phyloP scores from a whole-genome alignment of 306 rosid species.

The Trifolium fragiferum region DNA sequence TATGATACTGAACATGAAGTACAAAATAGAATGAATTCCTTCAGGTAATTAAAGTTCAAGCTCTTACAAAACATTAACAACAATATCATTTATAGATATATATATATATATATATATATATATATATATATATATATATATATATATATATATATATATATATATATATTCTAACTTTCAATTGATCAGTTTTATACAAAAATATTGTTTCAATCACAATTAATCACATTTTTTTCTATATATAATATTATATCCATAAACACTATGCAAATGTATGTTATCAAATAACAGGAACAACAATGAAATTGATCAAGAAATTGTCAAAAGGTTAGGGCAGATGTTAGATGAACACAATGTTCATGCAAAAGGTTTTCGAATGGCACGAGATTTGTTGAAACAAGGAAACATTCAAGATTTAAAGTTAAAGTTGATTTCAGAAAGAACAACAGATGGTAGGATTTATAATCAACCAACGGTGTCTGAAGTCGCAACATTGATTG shows the following conservation, averaged over 20 bases:
- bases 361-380: neutral
- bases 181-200: too few species aligned
- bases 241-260: too few species aligned
- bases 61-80: too few species aligned
- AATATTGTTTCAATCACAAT: too few species aligned
- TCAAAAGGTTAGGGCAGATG: neutral
- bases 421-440: neutral
- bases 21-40: rapidly evolving
- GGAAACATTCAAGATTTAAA: neutral
- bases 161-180: too few species aligned
- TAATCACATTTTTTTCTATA: too few species aligned
- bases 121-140: too few species aligned
- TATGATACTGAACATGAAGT: neutral
- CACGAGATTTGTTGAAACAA: neutral
- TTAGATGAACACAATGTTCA: neutral
- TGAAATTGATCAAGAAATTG: rapidly evolving
- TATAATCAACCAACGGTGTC: neutral
- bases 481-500: neutral
- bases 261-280: too few species aligned
- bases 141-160: too few species aligned
- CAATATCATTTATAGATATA: too few species aligned
- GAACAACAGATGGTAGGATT: neutral
- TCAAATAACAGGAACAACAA: neutral
- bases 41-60: neutral
- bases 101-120: too few species aligned